These are phyloP conservation scores for Lepidopterella palustris DNA, from an alignment of 495 filamentous ascomycete species.

Conservation along the genomic window DNA sequence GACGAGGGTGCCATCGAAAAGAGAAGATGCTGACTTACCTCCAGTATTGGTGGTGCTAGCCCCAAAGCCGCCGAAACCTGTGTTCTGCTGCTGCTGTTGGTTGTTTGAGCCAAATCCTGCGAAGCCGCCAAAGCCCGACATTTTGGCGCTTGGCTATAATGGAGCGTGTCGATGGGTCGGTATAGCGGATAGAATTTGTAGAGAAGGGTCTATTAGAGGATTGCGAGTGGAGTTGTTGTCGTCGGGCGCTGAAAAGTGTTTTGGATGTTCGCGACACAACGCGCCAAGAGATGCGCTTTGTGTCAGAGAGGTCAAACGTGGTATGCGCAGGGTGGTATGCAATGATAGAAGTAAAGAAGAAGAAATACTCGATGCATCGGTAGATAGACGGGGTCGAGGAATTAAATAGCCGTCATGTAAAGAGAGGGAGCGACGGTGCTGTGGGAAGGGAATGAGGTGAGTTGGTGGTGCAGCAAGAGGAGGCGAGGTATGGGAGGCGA, in stretches of 20 bases:
- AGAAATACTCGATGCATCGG: conserved; percentile 11
- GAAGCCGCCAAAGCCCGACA: conserved; percentile 33
- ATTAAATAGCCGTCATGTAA: conserved; percentile 14
- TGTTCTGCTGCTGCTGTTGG: conserved; percentile 31
- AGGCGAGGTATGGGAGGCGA: neutral
- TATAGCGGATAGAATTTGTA: conserved; percentile 4
- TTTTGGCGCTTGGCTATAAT: conserved; percentile 9
- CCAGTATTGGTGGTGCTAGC: conserved; percentile 22
- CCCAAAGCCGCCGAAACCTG: conserved; percentile 29
- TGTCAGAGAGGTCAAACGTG: neutral
- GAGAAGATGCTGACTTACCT: conserved; percentile 18
- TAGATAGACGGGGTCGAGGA: conserved; percentile 17
- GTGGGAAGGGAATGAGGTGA: conserved; percentile 1
- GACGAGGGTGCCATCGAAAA: neutral
- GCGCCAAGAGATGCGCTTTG: conserved; percentile 1
- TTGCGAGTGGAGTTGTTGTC: neutral
- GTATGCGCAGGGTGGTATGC: neutral
- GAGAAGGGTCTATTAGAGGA: conserved; percentile 11
- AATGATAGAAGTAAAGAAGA: conserved; percentile 11
- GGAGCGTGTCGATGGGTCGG: conserved; percentile 5
- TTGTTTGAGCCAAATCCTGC: conserved; percentile 50
- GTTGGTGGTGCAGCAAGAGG: neutral
- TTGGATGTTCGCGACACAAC: neutral
- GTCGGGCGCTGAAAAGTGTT: conserved; percentile 1
- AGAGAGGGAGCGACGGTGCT: conserved; percentile 9